phyloP scores from a whole-genome alignment of 768 basidiomycete species.

The Auricularia heimuer region DNA sequence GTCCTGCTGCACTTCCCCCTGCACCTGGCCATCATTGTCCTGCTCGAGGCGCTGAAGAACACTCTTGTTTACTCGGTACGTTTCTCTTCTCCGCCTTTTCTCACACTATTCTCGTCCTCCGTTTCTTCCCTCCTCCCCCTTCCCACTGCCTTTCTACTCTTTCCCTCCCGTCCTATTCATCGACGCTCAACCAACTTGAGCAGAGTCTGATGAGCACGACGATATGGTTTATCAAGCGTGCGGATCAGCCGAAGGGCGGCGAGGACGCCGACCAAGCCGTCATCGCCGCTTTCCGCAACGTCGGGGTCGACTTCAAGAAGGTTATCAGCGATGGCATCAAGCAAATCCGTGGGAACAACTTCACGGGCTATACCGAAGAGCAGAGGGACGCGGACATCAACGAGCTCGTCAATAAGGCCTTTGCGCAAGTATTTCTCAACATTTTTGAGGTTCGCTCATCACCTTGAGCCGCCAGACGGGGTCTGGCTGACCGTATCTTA shows the following conservation, averaged over 20 bases:
- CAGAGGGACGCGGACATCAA: not conserved
- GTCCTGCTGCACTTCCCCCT: not conserved
- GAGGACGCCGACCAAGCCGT: not conserved
- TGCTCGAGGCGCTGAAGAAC: not conserved
- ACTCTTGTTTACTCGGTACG: not conserved
- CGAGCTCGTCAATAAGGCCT: not conserved
- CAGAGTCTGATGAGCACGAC: not conserved
- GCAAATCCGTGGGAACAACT: not conserved
- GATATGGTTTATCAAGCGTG: not conserved
- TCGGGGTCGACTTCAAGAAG: not conserved
- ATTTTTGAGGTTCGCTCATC: not conserved
- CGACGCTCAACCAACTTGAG: too few relatives aligned
- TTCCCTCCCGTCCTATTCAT: too few relatives aligned
- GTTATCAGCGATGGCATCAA: not conserved
- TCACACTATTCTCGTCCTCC: not conserved
- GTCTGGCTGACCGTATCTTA: not conserved
- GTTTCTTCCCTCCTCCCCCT: not conserved
- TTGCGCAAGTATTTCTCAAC: not conserved
- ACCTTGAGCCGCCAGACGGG: not conserved
- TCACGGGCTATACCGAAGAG: not conserved
- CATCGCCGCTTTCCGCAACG: not conserved
- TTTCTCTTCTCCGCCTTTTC: not conserved
- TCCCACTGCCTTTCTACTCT: too few relatives aligned
- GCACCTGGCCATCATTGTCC: not conserved
- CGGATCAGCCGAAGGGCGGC: not conserved